These are phyloP conservation scores for Trichoderma polysporum DNA, from an alignment of 2,329 filamentous ascomycete genomes.

Conservation along the genomic window DNA sequence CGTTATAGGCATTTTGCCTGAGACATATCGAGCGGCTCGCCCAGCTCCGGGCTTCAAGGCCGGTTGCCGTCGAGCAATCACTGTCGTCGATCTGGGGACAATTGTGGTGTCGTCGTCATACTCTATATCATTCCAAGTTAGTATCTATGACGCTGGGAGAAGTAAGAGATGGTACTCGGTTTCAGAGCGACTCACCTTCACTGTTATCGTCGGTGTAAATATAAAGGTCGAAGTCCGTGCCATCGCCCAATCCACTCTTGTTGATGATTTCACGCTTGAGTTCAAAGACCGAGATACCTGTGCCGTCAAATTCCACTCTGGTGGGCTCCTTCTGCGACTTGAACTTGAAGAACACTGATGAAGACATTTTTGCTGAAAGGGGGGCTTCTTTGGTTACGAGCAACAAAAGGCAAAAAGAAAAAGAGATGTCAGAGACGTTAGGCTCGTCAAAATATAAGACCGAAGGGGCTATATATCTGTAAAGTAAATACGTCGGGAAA, in stretches of 20 bases:
- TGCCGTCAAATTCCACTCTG: conserved; percentile 94
- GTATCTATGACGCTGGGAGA: conserved; percentile 15
- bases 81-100: conserved; percentile 90
- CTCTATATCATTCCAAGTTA: conserved; percentile 54
- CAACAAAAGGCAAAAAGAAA: conserved; percentile 25
- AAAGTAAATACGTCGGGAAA: conserved; percentile 22
- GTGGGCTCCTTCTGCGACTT: conserved; percentile 97
- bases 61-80: conserved; percentile 83
- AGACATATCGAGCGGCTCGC: conserved; percentile 90
- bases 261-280: conserved; percentile 98
- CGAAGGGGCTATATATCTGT: conserved; percentile 19
- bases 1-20: conserved; percentile 88
- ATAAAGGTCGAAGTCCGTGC: conserved; percentile 91
- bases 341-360: conserved; percentile 99
- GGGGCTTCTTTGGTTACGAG: conserved; percentile 25
- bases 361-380: conserved; percentile 70
- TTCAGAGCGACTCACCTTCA: conserved; percentile 66
- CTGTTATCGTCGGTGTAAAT: conserved; percentile 91
- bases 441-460: conserved; percentile 12
- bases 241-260: conserved; percentile 90
- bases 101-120: conserved; percentile 98
- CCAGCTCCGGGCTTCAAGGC: conserved; percentile 83
- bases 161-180: neutral
- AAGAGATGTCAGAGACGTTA: conserved; percentile 22
- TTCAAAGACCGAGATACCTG: conserved; percentile 96